Percentiles rank a stretch among this genome's conserved stretches.
These are phyloP conservation scores for Trametes versicolor DNA, from an alignment of 1,284 basidiomycete species.

Conservation along the genomic window DNA sequence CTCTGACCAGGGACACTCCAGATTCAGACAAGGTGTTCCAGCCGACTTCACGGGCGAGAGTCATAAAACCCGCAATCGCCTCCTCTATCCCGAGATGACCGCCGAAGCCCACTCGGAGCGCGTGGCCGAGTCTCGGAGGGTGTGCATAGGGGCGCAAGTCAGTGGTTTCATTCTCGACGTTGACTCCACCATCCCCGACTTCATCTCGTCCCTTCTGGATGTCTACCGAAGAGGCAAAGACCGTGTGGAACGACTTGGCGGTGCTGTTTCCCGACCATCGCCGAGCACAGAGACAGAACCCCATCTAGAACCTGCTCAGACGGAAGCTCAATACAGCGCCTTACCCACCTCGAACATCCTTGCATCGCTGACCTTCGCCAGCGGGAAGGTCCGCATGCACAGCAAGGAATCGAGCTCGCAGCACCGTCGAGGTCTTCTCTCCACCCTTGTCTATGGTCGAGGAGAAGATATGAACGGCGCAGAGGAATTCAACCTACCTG, in stretches of 20 bases:
- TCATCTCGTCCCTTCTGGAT: slow-evolving; percentile 83
- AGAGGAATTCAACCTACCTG: slow-evolving; percentile 80
- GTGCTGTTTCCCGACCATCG: slow-evolving; percentile 57
- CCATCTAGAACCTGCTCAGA: slow-evolving; percentile 23
- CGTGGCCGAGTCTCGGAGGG: slow-evolving; percentile 58
- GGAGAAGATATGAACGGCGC: slow-evolving; percentile 61
- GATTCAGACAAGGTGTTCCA: slow-evolving; percentile 79
- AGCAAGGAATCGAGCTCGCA: slow-evolving; percentile 49
- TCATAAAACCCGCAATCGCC: slow-evolving; percentile 78
- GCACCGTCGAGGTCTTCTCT: slow-evolving; percentile 48
- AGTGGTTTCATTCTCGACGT: slow-evolving; percentile 90
- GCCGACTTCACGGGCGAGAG: slow-evolving; percentile 78
- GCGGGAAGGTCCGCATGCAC: slow-evolving; percentile 80
- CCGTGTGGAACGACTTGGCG: slow-evolving; percentile 71
- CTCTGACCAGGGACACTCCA: slow-evolving; percentile 41
- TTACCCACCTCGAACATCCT: slow-evolving; percentile 71
- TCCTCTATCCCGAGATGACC: slow-evolving; percentile 84
- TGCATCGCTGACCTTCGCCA: slow-evolving; percentile 81
- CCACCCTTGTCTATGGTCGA: slow-evolving; percentile 51
- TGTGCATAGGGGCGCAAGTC: slow-evolving; percentile 79
- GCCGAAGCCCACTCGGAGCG: slow-evolving; percentile 75
- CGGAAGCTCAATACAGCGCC: slow-evolving; percentile 47
- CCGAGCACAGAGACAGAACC: slow-evolving; percentile 41
- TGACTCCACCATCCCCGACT: slow-evolving; percentile 84
- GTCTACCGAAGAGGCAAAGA: slow-evolving; percentile 88